A percentile compares a stretch with the other conserved stretches of the same genome.
phyloP scores from a whole-genome alignment of 768 basidiomycete species.

The Amanita rimosa region DNA sequence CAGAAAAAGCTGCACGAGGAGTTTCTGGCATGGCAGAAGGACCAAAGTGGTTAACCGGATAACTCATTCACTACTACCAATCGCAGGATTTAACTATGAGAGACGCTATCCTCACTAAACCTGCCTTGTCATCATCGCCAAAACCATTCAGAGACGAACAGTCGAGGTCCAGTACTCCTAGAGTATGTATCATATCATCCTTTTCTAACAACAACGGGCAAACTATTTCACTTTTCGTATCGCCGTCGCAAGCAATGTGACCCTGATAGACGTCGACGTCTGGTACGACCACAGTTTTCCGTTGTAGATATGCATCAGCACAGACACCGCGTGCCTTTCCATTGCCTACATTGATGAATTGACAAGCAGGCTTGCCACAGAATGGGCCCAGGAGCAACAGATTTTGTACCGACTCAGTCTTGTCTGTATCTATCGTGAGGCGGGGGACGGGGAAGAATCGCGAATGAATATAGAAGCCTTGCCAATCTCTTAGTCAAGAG shows the following conservation, averaged over 20 bases:
- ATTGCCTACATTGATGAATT: slow-evolving; percentile 52
- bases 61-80: slow-evolving; percentile 34
- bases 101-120: slow-evolving; percentile 61
- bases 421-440: slow-evolving; percentile 9
- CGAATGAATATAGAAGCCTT: slow-evolving; percentile 81
- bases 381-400: slow-evolving; percentile 72
- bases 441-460: slow-evolving; percentile 45
- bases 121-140: slow-evolving; percentile 63
- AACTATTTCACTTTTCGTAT: slow-evolving; percentile 87
- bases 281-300: slow-evolving; percentile 51
- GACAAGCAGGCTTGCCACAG: slow-evolving; percentile 87
- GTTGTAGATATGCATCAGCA: slow-evolving; percentile 59
- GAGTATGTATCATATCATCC: slow-evolving; percentile 19
- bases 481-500: neutral
- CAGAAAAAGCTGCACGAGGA: slow-evolving; percentile 80
- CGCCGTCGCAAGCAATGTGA: slow-evolving; percentile 90
- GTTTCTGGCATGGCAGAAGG: slow-evolving; percentile 41
- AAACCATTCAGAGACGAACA: slow-evolving; percentile 66
- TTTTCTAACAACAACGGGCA: slow-evolving; percentile 48
- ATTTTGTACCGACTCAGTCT: slow-evolving; percentile 12
- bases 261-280: slow-evolving; percentile 80
- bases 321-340: slow-evolving; percentile 71
- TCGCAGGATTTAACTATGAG: slow-evolving; percentile 53
- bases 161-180: slow-evolving; percentile 79
- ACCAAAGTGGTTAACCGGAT: slow-evolving; percentile 11